Base-by-base conservation (phyloP, 1,284 basidiomycete species). In the Ganoderma lingzhi region DNA sequence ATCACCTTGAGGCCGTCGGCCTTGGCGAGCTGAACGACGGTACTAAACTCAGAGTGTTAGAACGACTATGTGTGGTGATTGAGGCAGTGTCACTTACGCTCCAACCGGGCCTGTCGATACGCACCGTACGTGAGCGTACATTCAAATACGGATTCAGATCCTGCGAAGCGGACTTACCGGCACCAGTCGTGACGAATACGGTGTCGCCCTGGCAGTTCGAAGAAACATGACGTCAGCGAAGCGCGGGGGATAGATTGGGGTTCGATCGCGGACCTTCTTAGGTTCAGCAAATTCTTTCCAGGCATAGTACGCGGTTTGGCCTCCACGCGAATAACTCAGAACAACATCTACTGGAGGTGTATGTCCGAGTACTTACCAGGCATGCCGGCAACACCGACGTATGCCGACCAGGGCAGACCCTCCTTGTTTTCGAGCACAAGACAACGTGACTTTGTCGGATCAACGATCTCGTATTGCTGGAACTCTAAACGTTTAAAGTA, bases 1-100 rank as follows among this genome's bases (percentile, higher is more conserved):
- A 94, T 90, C 64, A 94, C 91, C 71, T 89, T 90, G 39, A 89
- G 78, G 0, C 90, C 91, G 10, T 86, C 84, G 6, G 81, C 79
- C 71, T 91, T 92, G 2, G 89, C 90, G 28, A 92, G 82, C 79
- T 93, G 88, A 39, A 85, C 82, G 28, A 87, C 85, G 28, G 84
- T 71, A 6, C 84, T 84, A n/a, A 39, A 2, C 17, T 28, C 6
- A 6, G 19, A 12, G 0, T 5, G 28, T 17, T 32, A 32, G 15
- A 44, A 3, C 8, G 28, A 53, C 6, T 10, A 8, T 12, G n/a
- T n/a, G 4, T 30, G 55, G 10, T 2, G 37, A 23, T 19, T 4
- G 59, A 10, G 37, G 2, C 4, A n/a, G 9, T 19, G 39, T 8
- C 32, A 58, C 74, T 65, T 42, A 75, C 74, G 73, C 64, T 56